Conservation (phyloP, 345 rosid genomes). For the Cardiospermum halicacabum region DNA sequence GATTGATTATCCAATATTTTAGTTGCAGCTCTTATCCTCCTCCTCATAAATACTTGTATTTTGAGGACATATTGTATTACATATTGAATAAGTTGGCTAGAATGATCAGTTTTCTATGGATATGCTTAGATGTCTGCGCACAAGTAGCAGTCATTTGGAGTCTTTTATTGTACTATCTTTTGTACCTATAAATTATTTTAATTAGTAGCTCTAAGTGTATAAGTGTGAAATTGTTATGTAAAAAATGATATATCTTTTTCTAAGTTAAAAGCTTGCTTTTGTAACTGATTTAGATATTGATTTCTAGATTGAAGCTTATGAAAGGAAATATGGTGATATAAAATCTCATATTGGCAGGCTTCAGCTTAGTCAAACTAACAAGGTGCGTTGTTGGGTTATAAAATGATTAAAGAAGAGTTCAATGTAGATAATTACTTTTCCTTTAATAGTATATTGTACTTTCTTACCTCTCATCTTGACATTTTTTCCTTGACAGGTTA, state of each 20-base stretch:
- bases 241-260: not conserved
- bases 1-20: no score
- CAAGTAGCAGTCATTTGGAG: not conserved
- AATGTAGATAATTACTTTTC: not conserved
- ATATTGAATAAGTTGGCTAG: no score
- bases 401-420: not conserved
- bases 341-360: constrained; percentile 42
- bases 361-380: constrained; percentile 56
- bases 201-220: not conserved
- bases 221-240: not conserved
- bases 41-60: not conserved
- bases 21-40: no score
- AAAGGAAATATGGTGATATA: constrained; percentile 34
- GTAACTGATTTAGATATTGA: constrained; percentile 15
- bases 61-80: not conserved
- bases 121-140: not conserved
- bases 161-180: not conserved
- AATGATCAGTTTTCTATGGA: not conserved
- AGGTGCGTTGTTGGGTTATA: constrained; percentile 36
- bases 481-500: constrained; percentile 50
- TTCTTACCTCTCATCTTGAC: not conserved
- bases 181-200: not conserved
- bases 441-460: constrained; percentile 5
- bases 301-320: constrained; percentile 50
- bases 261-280: not conserved